These are phyloP conservation scores for Cladochytrium tenue DNA, from an alignment of 371 early-diverging fungal species.

Conservation along the genomic window DNA sequence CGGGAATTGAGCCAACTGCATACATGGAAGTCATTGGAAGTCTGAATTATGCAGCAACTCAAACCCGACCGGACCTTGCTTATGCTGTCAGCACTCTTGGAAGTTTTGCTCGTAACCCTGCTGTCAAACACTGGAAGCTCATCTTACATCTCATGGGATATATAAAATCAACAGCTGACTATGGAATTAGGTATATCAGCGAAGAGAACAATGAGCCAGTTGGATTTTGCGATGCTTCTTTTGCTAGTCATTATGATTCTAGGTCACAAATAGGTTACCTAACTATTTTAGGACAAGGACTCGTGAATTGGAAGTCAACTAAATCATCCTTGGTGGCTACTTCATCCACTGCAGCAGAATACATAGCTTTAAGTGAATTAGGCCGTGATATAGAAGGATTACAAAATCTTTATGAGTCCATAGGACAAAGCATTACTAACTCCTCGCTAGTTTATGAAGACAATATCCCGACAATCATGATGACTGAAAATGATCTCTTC, in stretches of 20 bases:
- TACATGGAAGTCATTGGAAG: constrained; percentile 31
- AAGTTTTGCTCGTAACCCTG: constrained; percentile 20
- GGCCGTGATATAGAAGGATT: constrained; percentile 15
- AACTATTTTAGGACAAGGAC: constrained; percentile 1
- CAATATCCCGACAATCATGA: constrained; percentile 10
- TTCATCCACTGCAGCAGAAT: constrained; percentile 19
- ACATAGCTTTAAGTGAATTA: constrained; percentile 21
- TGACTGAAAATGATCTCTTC: constrained; percentile 10
- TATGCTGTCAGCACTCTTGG: constrained; percentile 24
- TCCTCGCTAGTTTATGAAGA: constrained; percentile 17
- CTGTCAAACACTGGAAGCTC: constrained; percentile 20
- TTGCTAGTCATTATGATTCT: constrained; percentile 4
- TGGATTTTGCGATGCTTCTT: constrained; percentile 21
- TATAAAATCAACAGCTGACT: constrained; percentile 3
- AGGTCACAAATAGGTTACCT: constrained; percentile 19
- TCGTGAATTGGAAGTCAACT: constrained; percentile 15
- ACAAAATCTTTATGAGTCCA: constrained; percentile 6
- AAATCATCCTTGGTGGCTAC: constrained; percentile 9
- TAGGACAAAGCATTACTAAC: not conserved
- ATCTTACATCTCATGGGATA: constrained; percentile 23
- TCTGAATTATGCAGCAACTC: constrained; percentile 26
- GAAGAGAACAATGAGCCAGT: not conserved
- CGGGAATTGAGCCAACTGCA: not conserved
- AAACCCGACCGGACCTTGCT: constrained; percentile 34
- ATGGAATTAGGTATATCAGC: constrained; percentile 8